Conservation (phyloP, 75 land plant genomes). For the Selaginella moellendorffii region DNA sequence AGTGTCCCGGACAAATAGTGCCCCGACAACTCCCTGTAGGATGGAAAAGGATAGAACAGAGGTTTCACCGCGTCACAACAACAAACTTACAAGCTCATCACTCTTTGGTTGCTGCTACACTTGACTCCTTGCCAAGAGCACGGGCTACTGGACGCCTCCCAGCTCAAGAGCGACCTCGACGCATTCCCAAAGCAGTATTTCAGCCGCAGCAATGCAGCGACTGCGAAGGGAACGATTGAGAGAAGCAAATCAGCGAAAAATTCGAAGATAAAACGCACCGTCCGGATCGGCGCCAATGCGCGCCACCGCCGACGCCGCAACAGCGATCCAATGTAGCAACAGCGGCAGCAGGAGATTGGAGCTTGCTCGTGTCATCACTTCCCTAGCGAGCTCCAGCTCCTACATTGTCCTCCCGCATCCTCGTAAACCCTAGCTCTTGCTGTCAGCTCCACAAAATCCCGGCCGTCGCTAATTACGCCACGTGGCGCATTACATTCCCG, state of each 20-base stretch:
- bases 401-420: no score
- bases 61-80: not conserved
- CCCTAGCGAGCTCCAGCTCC: no score
- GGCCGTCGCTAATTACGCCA: no score
- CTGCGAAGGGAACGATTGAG: not conserved
- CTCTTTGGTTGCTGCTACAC: not conserved
- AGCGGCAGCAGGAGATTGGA: no score
- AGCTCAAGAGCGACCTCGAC: not conserved
- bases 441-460: no score
- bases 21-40: not conserved
- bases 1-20: not conserved
- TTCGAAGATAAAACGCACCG: not conserved
- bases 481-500: no score
- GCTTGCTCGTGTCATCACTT: no score
- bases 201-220: not conserved
- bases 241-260: not conserved
- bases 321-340: no score
- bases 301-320: no score
- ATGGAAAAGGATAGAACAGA: not conserved
- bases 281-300: no score
- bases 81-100: not conserved
- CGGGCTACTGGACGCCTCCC: not conserved
- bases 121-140: not conserved
- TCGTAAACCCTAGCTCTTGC: no score
- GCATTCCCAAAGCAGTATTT: not conserved